Evolutionary conservation across 352 stramenopile genomes (phyloP), one percentile per base, ranked within the genome.

Genomic region (Phytophthora hibernalis): DNA sequence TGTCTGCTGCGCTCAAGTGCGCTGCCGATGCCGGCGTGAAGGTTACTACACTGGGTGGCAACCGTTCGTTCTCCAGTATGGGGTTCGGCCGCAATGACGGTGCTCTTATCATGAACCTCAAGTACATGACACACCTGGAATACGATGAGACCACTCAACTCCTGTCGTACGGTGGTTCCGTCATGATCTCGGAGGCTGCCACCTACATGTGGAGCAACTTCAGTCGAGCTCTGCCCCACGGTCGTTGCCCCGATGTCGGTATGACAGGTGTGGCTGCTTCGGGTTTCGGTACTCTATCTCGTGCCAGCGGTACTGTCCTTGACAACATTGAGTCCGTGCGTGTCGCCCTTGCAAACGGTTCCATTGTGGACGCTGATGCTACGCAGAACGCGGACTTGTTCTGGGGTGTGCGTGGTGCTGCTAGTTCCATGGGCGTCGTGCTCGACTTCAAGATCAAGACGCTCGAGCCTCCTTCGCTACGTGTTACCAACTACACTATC

Each of bases 1-100:
- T 71, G 5, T 67, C 63, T 8, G 63, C 63, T 28, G 55, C 63
- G 2, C 44, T 28, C 22, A 69, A 68, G 21, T 73, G 65, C 12
- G 65, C 65, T 12, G 65, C 65, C 47, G 22, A 52, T 35, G 40
- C 38, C 21, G 59, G 59, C 15, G 22, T 68, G 12, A 73, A 73
- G 40, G 65, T 73, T 47, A 69, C 65, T 12, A 73, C 65, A 1
- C 59, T 73, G 7, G 63, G 63, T 47, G 63, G 63, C 21, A 71
- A 71, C 56, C 63, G 64, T 16, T 72, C 64, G n/a, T 72, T 72
- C 57, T 72, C 64, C 9, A 72, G 64, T 30, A 68, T 72, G 65
- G 65, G 65, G 11, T 73, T 73, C 28, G 65, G 65, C 21, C 65
- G 65, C 26, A 50, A 73, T n/a, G 60, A 71, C 30, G 65, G 59